Percentiles rank a stretch among this genome's conserved stretches.
Conservation (phyloP, 2,329 filamentous ascomycete species). For the Teratosphaeria destructans region DNA sequence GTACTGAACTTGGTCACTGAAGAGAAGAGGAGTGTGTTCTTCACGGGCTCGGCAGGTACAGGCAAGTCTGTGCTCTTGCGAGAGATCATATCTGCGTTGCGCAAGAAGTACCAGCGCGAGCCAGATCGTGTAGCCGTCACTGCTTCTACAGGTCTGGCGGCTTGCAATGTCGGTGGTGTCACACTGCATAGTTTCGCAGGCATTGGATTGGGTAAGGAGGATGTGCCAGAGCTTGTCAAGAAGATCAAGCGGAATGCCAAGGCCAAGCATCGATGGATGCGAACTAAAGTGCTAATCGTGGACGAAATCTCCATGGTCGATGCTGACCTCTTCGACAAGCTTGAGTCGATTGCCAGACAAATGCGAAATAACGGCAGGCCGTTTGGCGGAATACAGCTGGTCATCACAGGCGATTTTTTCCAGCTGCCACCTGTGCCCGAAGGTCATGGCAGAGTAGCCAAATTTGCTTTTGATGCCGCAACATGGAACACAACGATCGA, state of each 20-base stretch:
- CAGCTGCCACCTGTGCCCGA: slow-evolving; percentile 92
- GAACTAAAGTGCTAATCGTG: slow-evolving; percentile 76
- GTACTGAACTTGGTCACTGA: slow-evolving; percentile 76
- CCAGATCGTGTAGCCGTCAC: slow-evolving; percentile 84
- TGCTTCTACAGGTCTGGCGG: slow-evolving; percentile 88
- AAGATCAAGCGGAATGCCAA: slow-evolving; percentile 87
- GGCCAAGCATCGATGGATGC: slow-evolving; percentile 78
- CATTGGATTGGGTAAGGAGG: slow-evolving; percentile 89
- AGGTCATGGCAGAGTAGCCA: slow-evolving; percentile 52
- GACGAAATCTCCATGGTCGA: slow-evolving; percentile 99
- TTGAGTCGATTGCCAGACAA: slow-evolving; percentile 74
- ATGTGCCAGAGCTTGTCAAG: slow-evolving; percentile 66
- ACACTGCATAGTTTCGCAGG: slow-evolving; percentile 94
- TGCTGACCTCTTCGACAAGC: slow-evolving; percentile 90
- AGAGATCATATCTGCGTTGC: slow-evolving; percentile 74
- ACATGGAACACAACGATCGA: slow-evolving; percentile 91
- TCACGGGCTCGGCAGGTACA: slow-evolving; percentile 87
- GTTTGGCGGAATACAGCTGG: slow-evolving; percentile 90
- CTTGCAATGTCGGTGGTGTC: slow-evolving; percentile 92
- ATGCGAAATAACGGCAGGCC: slow-evolving; percentile 85
- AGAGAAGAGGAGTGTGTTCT: slow-evolving; percentile 81
- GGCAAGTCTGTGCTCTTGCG: slow-evolving; percentile 95
- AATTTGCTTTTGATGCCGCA: slow-evolving; percentile 84
- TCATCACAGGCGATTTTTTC: slow-evolving; percentile 97
- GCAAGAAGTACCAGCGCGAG: slow-evolving; percentile 64